Evolutionary conservation across 179 eudicot species (phyloP).

Genomic region (Spergularia azorica): DNA sequence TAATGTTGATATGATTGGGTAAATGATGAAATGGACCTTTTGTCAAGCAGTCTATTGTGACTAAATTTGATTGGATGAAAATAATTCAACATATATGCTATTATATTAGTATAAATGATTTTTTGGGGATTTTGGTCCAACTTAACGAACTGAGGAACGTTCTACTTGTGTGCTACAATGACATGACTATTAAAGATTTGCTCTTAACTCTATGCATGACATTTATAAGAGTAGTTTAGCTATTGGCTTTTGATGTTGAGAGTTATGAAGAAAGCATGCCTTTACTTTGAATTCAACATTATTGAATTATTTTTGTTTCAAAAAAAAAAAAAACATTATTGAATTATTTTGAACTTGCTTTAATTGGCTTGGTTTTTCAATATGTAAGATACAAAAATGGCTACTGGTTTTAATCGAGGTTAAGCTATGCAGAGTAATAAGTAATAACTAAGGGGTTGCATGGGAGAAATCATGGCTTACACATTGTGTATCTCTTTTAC

Average conservation of each 20-base stretch:
- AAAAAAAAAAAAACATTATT: no score
- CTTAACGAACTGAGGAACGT: not conserved
- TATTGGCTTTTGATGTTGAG: conserved; percentile 8
- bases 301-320: no score
- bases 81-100: conserved; percentile 7
- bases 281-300: no score
- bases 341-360: no score
- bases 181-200: not conserved
- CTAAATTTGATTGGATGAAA: conserved; percentile 18
- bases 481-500: no score
- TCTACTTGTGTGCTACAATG: not conserved
- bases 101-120: not conserved
- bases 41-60: conserved; percentile 30
- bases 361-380: no score
- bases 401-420: no score
- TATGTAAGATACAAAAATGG: no score
- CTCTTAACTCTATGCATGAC: not conserved
- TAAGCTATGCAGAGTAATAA: no score
- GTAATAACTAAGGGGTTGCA: no score
- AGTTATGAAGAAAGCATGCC: not conserved
- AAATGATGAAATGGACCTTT: conserved; percentile 10
- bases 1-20: conserved; percentile 13
- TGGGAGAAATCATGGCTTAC: no score
- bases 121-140: no score
- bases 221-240: not conserved